Evolutionary conservation across 2,329 filamentous ascomycete species (phyloP).

Genomic region (Aspergillus pseudonomiae): DNA sequence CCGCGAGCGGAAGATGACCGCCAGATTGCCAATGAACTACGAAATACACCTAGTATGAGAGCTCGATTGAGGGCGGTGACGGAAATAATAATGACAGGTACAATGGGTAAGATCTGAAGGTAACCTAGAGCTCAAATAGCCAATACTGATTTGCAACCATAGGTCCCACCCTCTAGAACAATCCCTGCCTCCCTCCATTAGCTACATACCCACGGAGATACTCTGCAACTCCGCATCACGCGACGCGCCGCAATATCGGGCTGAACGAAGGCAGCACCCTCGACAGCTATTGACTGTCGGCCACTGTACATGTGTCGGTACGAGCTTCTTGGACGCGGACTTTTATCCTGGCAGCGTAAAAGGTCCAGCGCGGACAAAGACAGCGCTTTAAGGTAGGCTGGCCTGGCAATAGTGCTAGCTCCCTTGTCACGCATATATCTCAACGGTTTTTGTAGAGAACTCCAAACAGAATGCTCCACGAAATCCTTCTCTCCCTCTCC

Average conservation of each 20-base stretch:
- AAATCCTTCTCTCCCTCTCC: conserved; percentile 94
- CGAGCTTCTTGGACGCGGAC: conserved; percentile 47
- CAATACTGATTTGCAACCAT: neutral
- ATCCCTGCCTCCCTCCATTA: neutral
- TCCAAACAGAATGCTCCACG: conserved; percentile 78
- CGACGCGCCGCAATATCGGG: conserved; percentile 16
- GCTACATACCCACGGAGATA: neutral
- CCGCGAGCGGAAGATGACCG: conserved; percentile 12
- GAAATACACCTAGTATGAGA: neutral
- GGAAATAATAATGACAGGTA: neutral
- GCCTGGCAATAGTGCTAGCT: neutral
- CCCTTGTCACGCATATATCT: neutral
- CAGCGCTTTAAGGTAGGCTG: conserved; percentile 29
- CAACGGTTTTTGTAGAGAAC: conserved; percentile 21
- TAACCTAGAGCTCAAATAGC: too few species aligned
- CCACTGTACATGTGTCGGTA: conserved; percentile 49
- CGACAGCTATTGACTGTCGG: conserved; percentile 9
- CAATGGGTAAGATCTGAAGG: neutral
- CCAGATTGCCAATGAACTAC: neutral
- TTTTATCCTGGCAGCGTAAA: conserved; percentile 46
- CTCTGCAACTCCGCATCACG: conserved; percentile 5
- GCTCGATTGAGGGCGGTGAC: neutral
- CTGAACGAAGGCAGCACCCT: neutral
- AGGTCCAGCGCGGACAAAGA: conserved; percentile 29
- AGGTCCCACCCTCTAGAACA: neutral